A percentile compares a stretch with the other conserved stretches of the same genome.
phyloP scores from a whole-genome alignment of 495 filamentous ascomycete genomes.

The Penicillium waksmanii region DNA sequence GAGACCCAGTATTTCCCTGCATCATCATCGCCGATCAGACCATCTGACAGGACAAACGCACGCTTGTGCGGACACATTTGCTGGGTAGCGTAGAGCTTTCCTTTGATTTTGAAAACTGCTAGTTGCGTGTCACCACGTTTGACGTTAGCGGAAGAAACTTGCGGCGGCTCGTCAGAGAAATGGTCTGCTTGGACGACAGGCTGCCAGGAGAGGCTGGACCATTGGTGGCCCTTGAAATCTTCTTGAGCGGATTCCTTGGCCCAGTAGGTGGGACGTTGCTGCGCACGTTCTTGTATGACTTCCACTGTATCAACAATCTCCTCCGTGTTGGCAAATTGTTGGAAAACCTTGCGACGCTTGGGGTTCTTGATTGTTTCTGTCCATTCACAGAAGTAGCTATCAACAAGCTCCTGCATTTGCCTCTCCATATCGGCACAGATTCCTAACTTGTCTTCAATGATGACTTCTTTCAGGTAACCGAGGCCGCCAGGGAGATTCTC shows the following conservation, averaged over 20 bases:
- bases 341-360: constrained; percentile 70
- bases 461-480: constrained; percentile 78
- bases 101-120: constrained; percentile 85
- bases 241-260: constrained; percentile 66
- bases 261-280: constrained; percentile 84
- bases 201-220: constrained; percentile 81
- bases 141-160: constrained; percentile 68
- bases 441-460: constrained; percentile 87
- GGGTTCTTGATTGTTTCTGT: constrained; percentile 79
- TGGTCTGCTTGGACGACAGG: constrained; percentile 75
- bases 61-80: constrained; percentile 99
- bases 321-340: constrained; percentile 85
- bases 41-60: constrained; percentile 86
- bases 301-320: constrained; percentile 75
- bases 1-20: constrained; percentile 75
- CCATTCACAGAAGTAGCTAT: constrained; percentile 95
- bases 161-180: constrained; percentile 71
- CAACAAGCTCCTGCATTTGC: constrained; percentile 89
- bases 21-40: constrained; percentile 79
- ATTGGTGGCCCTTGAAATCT: constrained; percentile 76
- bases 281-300: constrained; percentile 71
- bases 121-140: constrained; percentile 93
- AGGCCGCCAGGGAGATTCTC: constrained; percentile 88
- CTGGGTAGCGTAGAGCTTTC: constrained; percentile 86
- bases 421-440: constrained; percentile 84